A percentile compares a stretch with the other conserved stretches of the same genome.
Conservation (phyloP, 768 basidiomycete species). For the Mycena olivaceomarginata region DNA sequence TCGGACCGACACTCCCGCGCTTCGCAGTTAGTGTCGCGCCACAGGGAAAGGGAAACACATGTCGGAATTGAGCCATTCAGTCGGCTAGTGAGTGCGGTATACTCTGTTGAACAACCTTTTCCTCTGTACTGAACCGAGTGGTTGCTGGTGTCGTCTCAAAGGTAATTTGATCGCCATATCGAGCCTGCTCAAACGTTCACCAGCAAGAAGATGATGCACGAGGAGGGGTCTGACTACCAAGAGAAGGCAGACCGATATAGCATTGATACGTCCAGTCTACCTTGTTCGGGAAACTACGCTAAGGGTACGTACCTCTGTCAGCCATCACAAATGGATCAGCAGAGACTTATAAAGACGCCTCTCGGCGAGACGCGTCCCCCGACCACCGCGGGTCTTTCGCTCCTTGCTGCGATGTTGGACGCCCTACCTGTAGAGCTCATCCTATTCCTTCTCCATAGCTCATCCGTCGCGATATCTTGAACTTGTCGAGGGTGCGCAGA, state of each 20-base stretch:
- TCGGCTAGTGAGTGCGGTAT: neutral
- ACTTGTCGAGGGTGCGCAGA: conserved; percentile 28
- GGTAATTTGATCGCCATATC: neutral
- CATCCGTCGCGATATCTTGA: conserved; percentile 29
- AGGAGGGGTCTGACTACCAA: neutral
- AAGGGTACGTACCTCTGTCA: conserved; percentile 9
- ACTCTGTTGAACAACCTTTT: neutral
- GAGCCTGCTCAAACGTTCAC: neutral
- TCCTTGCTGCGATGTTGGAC: conserved; percentile 8
- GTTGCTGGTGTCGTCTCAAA: neutral
- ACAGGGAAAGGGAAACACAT: conserved; percentile 2
- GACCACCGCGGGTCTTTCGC: neutral
- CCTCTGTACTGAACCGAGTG: neutral
- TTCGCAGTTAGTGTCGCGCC: conserved; percentile 14
- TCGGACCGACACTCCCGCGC: conserved; percentile 17
- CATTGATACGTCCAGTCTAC: neutral
- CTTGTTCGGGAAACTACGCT: neutral
- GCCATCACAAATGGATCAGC: conserved; percentile 12
- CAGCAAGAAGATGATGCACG: neutral
- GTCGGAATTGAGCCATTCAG: neutral
- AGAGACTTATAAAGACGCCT: conserved; percentile 17
- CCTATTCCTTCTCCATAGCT: conserved; percentile 30
- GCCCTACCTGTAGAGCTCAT: conserved; percentile 37
- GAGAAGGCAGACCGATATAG: conserved; percentile 1
- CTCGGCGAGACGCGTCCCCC: neutral